Percentiles rank a stretch among this genome's conserved stretches.
These are phyloP conservation scores for Cystobasidiaceae sp. DNA, from an alignment of 1,284 basidiomycete species.

Conservation along the genomic window DNA sequence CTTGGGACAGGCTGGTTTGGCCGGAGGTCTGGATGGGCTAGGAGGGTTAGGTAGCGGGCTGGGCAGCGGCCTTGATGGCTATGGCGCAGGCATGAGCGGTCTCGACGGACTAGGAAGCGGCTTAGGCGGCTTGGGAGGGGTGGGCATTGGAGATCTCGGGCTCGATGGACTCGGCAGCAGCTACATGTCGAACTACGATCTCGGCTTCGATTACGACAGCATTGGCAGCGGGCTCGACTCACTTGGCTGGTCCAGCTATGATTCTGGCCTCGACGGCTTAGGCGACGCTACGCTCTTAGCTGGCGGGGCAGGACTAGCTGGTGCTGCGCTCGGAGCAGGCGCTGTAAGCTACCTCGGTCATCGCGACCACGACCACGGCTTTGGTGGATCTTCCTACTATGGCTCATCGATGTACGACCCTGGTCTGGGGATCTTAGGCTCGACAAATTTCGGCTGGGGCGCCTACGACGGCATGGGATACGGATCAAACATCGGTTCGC, in stretches of 20 bases:
- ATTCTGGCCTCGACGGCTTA: slow-evolving; percentile 17
- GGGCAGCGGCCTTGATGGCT: not conserved
- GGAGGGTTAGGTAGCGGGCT: not conserved
- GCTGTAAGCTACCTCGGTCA: not conserved
- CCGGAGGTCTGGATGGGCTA: not conserved
- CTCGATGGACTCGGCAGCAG: not conserved
- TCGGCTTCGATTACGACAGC: slow-evolving; percentile 1
- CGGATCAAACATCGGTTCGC: not conserved
- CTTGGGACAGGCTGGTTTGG: not conserved
- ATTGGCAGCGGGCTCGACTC: not conserved
- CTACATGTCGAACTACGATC: slow-evolving; percentile 12
- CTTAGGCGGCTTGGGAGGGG: not conserved
- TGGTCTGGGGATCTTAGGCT: slow-evolving; percentile 9
- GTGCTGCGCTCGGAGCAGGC: slow-evolving; percentile 17
- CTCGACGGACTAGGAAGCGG: not conserved
- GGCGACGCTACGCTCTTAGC: not conserved
- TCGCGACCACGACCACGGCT: not conserved
- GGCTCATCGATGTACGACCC: slow-evolving; percentile 12
- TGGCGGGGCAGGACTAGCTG: slow-evolving; percentile 4
- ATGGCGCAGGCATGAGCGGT: not conserved
- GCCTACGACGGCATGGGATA: slow-evolving; percentile 13
- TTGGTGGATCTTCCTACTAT: not conserved
- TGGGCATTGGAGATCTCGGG: not conserved
- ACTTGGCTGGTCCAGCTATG: slow-evolving; percentile 20
- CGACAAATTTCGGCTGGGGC: not conserved